Evolutionary conservation across 768 basidiomycete species (phyloP).

Genomic region (Ephemerocybe angulata): DNA sequence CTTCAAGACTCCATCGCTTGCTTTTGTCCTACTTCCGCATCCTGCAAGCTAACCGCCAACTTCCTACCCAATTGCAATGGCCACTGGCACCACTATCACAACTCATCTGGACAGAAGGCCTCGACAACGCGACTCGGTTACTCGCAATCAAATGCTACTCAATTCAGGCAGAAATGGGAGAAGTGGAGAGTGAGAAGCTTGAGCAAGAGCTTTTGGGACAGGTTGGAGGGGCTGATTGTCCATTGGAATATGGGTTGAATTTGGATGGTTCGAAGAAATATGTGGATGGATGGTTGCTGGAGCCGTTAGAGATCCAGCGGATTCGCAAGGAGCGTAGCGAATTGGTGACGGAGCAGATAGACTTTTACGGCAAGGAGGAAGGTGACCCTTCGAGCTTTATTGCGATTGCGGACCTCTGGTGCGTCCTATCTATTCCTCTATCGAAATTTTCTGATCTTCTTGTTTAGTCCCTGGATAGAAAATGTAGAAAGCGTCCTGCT

Average conservation of each 20-base stretch:
- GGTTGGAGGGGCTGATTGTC: slow-evolving; percentile 47
- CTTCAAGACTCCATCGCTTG: slow-evolving; percentile 55
- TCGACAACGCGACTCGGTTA: slow-evolving; percentile 61
- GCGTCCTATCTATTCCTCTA: slow-evolving; percentile 12
- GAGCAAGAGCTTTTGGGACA: slow-evolving; percentile 59
- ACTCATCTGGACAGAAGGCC: slow-evolving; percentile 39
- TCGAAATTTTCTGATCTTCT: neutral
- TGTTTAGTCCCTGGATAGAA: slow-evolving; percentile 48
- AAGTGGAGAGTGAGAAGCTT: slow-evolving; percentile 64
- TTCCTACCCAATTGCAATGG: slow-evolving; percentile 67
- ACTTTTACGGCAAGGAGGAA: slow-evolving; percentile 45
- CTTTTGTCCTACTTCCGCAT: slow-evolving; percentile 83
- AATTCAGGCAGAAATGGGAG: slow-evolving; percentile 71
- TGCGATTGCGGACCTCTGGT: slow-evolving; percentile 44
- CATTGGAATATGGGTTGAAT: slow-evolving; percentile 51
- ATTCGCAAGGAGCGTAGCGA: slow-evolving; percentile 48
- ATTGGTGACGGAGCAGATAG: slow-evolving; percentile 35
- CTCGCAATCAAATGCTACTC: slow-evolving; percentile 80
- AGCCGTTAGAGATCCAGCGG: slow-evolving; percentile 63
- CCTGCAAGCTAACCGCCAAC: slow-evolving; percentile 65
- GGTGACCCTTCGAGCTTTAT: slow-evolving; percentile 25
- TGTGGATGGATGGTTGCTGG: slow-evolving; percentile 82
- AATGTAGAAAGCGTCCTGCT: slow-evolving; percentile 68
- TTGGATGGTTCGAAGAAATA: slow-evolving; percentile 40
- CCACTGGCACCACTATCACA: slow-evolving; percentile 48